Base-by-base conservation (phyloP, 345 rosid genomes). In the Ailanthus altissimus region DNA sequence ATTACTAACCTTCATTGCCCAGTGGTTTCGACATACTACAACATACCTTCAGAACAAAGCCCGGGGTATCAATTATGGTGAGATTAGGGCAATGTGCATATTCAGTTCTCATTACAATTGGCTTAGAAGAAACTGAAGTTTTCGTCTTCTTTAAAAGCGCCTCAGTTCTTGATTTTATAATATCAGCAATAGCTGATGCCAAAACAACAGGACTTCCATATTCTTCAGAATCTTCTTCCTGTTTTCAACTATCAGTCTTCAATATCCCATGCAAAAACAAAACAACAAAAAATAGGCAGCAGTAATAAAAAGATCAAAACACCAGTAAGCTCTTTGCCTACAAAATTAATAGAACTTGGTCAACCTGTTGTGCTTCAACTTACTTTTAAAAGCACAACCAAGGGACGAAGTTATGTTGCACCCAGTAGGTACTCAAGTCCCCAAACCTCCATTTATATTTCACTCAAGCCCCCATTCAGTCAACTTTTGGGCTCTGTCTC, bases 41-140 rank as follows among this genome's bases (percentile, higher is more conserved):
- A 69, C 72, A 21, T 60, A 91, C 99, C 97, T 95, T 93, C 26
- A 96, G 95, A 80, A 96, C 97, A 84, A 96, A 96, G 1, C 99
- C 99, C 12, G 99, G 99, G 46, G 98, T 96, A 80, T 96, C 98
- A 58, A 96, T 93, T 16, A 96, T 92, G 50, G 99, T 96, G 53
- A 96, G 89, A 81, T 93, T 96, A 57, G 99, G 99, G 70, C 92
- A 96, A 84, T 93, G 97, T 43, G 98, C 99, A 82, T 90, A 96
- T 67, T 96, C 99, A 58, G 99, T 94, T 86, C 98, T 92, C 97
- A 96, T 91, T 78, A 96, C 97, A 82, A 92, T 91, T 15, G 98
- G 98, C 87, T 93, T 90, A 0, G 99, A 75, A 78, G 97, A 93
- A 53, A 96, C 99, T n/a, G 98, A 91, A 2, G 90, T 80, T 81